A percentile compares a stretch with the other conserved stretches of the same genome.
phyloP scores from a whole-genome alignment of 345 rosid species.

The Pugionium cornutum region DNA sequence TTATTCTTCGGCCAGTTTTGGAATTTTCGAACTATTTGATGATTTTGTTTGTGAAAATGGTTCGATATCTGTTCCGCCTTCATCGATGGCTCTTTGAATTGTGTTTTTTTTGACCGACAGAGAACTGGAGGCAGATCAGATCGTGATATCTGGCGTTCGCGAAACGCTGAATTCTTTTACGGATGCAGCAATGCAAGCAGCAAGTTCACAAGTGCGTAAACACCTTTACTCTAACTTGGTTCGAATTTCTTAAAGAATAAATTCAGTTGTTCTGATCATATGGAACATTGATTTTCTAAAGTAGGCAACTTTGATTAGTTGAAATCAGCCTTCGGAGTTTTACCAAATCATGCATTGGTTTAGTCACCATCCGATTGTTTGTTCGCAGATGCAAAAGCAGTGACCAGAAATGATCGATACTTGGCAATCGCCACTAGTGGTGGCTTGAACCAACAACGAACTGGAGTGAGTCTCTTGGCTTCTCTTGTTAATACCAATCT shows the following conservation, averaged over 20 bases:
- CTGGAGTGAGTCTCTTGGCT: constrained; percentile 62
- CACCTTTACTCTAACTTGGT: too few relatives aligned
- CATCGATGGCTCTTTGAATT: not conserved
- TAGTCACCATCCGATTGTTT: not conserved
- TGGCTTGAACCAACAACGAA: constrained; percentile 93
- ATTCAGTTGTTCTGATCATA: too few relatives aligned
- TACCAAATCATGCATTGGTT: not conserved
- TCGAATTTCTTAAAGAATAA: too few relatives aligned
- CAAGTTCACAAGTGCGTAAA: constrained; percentile 55
- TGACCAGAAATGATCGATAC: constrained; percentile 61
- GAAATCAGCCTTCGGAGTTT: not conserved
- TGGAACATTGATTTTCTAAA: not conserved
- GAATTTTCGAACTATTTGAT: not conserved
- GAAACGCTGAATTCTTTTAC: constrained; percentile 52
- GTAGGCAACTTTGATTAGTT: not conserved
- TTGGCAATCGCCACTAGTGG: constrained; percentile 83
- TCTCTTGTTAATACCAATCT: not conserved
- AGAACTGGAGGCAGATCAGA: constrained; percentile 60
- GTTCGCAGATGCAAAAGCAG: constrained; percentile 54
- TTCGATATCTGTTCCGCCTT: constrained; percentile 11
- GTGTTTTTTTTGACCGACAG: constrained; percentile 39
- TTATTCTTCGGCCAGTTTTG: not conserved
- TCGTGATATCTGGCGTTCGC: constrained; percentile 81
- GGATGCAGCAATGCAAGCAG: constrained; percentile 79
- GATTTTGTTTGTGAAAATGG: constrained; percentile 8